Evolutionary conservation across 2,329 filamentous ascomycete species (phyloP).

Genomic region (Lizonia empirigonia): DNA sequence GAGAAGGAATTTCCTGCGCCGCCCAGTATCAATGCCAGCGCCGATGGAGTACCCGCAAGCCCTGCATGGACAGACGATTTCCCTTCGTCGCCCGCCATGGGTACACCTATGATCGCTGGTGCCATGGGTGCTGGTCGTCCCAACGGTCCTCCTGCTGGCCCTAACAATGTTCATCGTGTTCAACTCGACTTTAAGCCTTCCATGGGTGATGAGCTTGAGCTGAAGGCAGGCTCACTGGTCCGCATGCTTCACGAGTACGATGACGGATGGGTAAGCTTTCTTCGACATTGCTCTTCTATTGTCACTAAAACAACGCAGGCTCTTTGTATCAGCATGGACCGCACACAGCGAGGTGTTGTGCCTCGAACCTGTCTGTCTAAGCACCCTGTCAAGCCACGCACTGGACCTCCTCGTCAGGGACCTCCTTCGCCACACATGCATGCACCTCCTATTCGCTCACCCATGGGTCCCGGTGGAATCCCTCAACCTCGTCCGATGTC

Average conservation of each 20-base stretch:
- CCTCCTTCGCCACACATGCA: slow-evolving; percentile 53
- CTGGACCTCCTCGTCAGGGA: slow-evolving; percentile 58
- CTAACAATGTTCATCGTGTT: slow-evolving; percentile 81
- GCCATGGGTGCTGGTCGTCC: slow-evolving; percentile 66
- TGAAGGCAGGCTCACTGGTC: slow-evolving; percentile 82
- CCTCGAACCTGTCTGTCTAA: slow-evolving; percentile 93
- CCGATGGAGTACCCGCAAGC: slow-evolving; percentile 54
- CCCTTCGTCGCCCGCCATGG: slow-evolving; percentile 54
- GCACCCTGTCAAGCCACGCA: slow-evolving; percentile 85
- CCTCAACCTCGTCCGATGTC: slow-evolving; percentile 50
- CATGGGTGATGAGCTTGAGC: slow-evolving; percentile 86
- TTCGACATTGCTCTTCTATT: background rate
- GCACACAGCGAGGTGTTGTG: slow-evolving; percentile 88
- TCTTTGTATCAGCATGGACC: slow-evolving; percentile 88
- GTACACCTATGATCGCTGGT: slow-evolving; percentile 31
- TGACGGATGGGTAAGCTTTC: slow-evolving; percentile 85
- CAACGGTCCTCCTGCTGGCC: slow-evolving; percentile 58
- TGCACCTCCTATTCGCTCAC: slow-evolving; percentile 36
- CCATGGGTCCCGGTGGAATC: slow-evolving; percentile 41
- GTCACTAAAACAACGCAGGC: slow-evolving; percentile 60
- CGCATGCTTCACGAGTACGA: slow-evolving; percentile 94
- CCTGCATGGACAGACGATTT: slow-evolving; percentile 67
- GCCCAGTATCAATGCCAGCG: slow-evolving; percentile 59
- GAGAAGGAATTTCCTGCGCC: slow-evolving; percentile 26
- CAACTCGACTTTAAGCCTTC: slow-evolving; percentile 93